These are phyloP conservation scores for Ashbya aceris DNA, from an alignment of 1,139 yeast genomes.

Conservation along the genomic window DNA sequence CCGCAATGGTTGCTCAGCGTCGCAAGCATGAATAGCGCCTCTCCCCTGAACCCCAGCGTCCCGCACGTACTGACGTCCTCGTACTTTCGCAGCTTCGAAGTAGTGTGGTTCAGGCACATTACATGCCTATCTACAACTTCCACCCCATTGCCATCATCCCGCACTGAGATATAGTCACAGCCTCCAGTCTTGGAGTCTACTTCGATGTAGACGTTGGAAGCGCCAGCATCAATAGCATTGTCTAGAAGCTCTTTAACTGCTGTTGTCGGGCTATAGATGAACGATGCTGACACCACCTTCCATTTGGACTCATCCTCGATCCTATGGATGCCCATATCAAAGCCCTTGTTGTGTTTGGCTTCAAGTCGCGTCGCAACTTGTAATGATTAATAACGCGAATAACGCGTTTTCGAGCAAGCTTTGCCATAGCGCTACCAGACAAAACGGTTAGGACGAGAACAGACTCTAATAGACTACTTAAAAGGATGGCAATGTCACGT, in stretches of 20 bases:
- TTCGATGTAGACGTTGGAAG: slow-evolving; percentile 42
- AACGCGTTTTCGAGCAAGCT: too few species aligned
- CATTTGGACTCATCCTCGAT: slow-evolving; percentile 8
- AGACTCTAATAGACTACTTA: too few species aligned
- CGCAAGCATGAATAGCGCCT: slow-evolving; percentile 53
- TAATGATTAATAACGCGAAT: too few species aligned
- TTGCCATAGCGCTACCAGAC: too few species aligned
- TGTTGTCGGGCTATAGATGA: slow-evolving; percentile 28
- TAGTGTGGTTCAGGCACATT: slow-evolving; percentile 47
- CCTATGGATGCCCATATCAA: slow-evolving; percentile 10
- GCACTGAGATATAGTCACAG: slow-evolving; percentile 42
- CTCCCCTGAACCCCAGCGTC: slow-evolving; percentile 65
- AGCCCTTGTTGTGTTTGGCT: neutral
- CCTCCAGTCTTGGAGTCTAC: slow-evolving; percentile 52
- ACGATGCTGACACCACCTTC: slow-evolving; percentile 18
- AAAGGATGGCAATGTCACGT: too few species aligned
- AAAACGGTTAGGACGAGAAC: too few species aligned
- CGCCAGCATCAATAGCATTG: slow-evolving; percentile 59
- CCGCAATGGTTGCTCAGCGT: slow-evolving; percentile 33
- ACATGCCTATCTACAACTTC: slow-evolving; percentile 36
- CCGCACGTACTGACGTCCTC: slow-evolving; percentile 35
- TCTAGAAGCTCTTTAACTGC: slow-evolving; percentile 61
- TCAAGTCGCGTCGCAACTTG: too few species aligned
- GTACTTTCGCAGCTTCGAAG: slow-evolving; percentile 46
- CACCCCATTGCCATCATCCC: slow-evolving; percentile 67